Conservation (phyloP, 2,329 filamentous ascomycete genomes). For the Xylariaceae sp. region DNA sequence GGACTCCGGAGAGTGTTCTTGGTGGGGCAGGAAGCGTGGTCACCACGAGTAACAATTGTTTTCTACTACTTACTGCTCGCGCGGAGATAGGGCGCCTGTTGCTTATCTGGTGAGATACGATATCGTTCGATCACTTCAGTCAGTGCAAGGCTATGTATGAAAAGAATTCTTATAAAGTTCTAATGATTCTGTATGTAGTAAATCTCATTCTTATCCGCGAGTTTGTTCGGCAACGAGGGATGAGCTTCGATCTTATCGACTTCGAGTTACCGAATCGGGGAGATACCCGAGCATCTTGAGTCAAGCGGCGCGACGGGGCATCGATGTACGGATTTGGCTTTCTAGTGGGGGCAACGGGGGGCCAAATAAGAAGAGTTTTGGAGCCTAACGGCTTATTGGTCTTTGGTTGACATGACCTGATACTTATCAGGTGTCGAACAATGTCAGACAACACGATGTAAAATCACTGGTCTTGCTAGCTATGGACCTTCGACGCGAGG, state of each 20-base stretch:
- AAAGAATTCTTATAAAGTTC: neutral
- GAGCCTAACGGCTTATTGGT: conserved; percentile 2
- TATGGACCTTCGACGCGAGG: neutral
- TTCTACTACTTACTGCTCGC: no score
- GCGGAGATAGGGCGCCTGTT: conserved; percentile 5
- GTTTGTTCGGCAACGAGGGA: neutral
- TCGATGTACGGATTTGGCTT: neutral
- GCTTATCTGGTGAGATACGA: neutral
- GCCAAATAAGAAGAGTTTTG: neutral
- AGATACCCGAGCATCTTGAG: neutral
- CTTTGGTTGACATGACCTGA: neutral
- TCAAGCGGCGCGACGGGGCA: neutral
- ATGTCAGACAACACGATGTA: conserved; percentile 3
- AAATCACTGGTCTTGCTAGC: conserved; percentile 1
- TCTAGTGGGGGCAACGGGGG: neutral
- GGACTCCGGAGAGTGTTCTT: conserved; percentile 10
- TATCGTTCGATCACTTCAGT: neutral
- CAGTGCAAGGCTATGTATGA: neutral
- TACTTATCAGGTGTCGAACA: neutral
- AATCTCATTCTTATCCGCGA: neutral
- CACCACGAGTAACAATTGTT: neutral
- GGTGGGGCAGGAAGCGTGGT: conserved; percentile 2
- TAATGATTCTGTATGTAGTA: neutral
- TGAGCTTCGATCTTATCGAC: conserved; percentile 1
- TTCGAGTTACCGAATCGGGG: neutral